Evolutionary conservation across 306 rosid genomes (phyloP), one percentile per base, ranked within the genome.

Genomic region (Adenanthera pavonina): DNA sequence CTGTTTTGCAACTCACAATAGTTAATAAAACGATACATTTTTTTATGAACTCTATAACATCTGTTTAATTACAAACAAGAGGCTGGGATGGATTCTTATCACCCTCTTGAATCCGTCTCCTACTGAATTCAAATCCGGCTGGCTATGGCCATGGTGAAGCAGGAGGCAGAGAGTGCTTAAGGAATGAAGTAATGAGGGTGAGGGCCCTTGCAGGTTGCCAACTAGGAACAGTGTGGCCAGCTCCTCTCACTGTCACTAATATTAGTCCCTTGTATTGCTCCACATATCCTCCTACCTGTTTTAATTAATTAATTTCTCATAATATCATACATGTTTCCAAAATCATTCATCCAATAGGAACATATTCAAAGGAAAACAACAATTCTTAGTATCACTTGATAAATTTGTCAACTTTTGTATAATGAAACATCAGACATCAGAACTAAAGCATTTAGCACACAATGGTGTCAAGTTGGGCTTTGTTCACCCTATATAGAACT

Each of bases 171-270:
- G 3, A 74, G 36, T 85, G 84, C 34, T 71, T 17, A 36, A 90
- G 86, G 84, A 90, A 87, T 74, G 89, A 86, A 8, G 80, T 69
- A 78, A 90, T 83, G 78, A 88, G 11, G 68, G 83, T 84, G 8
- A 87, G 81, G n/a, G 94, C 88, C 35, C 89, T 53, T 59, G 72
- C 69, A 8, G 94, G 94, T 82, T 87, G 89, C 84, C 86, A 88
- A 66, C 90, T 90, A 34, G 94, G 92, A 86, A 86, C 92, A 43
- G 35, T 3, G 66, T 90, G 92, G 43, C 94, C 92, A 3, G 94
- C 91, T 74, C 87, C 94, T 72, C 91, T 87, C 12, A 89, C 77
- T 3, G 92, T 89, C 0, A 78, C 69, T 61, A 89, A 84, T 59
- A 83, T 67, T 75, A 91, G 6, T 43, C 92, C 92, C 43, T 82